phyloP scores from a whole-genome alignment of 345 rosid genomes.

The Erysimum cheiranthoides region DNA sequence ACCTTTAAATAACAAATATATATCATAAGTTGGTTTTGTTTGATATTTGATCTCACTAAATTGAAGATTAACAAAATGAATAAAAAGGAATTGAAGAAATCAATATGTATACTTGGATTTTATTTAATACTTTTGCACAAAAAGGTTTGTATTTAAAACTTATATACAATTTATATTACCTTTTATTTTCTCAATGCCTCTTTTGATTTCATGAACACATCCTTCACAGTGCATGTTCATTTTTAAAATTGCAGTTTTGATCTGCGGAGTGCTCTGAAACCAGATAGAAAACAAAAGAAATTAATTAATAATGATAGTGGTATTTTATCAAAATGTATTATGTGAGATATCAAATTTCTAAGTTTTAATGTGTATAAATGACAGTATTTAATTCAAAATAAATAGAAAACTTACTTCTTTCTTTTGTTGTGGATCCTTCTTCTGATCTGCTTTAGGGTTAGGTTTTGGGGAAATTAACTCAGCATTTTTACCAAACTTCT shows the following conservation, averaged over 20 bases:
- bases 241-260: constrained; percentile 51
- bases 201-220: constrained; percentile 63
- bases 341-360: neutral
- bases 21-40: neutral
- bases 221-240: constrained; percentile 76
- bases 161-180: constrained; percentile 43
- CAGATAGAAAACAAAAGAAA: neutral
- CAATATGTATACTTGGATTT: too few relatives aligned
- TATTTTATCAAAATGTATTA: neutral
- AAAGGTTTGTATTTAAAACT: too few relatives aligned
- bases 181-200: constrained; percentile 52
- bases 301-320: neutral
- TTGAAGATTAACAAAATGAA: neutral
- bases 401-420: constrained; percentile 41
- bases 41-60: neutral
- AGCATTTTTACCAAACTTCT: constrained; percentile 56
- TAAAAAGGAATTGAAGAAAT: too few relatives aligned
- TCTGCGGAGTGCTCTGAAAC: constrained; percentile 43
- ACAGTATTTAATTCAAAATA: neutral
- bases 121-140: too few relatives aligned
- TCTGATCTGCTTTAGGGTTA: constrained; percentile 32
- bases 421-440: constrained; percentile 46
- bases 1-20: constrained; percentile 44
- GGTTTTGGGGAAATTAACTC: constrained; percentile 63
- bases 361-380: neutral